Evolutionary conservation across 495 filamentous ascomycete species (phyloP).

Genomic region (Tuber melanosporum): DNA sequence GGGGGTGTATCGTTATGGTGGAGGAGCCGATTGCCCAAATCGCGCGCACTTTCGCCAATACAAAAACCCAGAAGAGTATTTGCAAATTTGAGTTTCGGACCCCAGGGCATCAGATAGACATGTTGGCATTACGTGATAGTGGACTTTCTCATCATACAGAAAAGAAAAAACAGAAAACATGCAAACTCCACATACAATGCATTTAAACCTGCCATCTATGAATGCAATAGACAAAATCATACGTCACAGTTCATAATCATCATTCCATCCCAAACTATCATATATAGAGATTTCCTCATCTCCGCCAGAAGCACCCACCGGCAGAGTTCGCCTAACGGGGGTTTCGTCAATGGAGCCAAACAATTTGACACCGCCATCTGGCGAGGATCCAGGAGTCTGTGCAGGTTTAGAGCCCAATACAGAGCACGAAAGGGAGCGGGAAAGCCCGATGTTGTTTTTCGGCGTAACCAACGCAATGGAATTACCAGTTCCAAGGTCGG

Average conservation of each 20-base stretch:
- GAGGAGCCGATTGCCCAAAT: background rate
- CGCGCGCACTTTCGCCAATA: background rate
- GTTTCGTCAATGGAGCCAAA: conserved; percentile 22
- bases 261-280: conserved; percentile 33
- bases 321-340: conserved; percentile 13
- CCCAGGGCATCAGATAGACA: background rate
- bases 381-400: conserved; percentile 18
- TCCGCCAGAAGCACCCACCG: background rate
- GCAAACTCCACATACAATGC: conserved; percentile 1
- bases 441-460: conserved; percentile 15
- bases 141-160: background rate
- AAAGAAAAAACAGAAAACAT: background rate
- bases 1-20: background rate
- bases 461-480: conserved; percentile 17
- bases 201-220: background rate
- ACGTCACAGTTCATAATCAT: conserved; percentile 36
- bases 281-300: conserved; percentile 29
- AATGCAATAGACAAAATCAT: background rate
- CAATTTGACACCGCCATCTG: conserved; percentile 21
- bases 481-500: conserved; percentile 11
- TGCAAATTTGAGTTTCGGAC: background rate
- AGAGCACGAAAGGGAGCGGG: conserved; percentile 3
- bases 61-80: background rate
- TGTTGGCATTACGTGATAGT: background rate
- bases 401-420: background rate